A percentile compares a stretch with the other conserved stretches of the same genome.
These are phyloP conservation scores for Caryopteris hybrid DNA, from an alignment of 305 asterid species.

Conservation along the genomic window DNA sequence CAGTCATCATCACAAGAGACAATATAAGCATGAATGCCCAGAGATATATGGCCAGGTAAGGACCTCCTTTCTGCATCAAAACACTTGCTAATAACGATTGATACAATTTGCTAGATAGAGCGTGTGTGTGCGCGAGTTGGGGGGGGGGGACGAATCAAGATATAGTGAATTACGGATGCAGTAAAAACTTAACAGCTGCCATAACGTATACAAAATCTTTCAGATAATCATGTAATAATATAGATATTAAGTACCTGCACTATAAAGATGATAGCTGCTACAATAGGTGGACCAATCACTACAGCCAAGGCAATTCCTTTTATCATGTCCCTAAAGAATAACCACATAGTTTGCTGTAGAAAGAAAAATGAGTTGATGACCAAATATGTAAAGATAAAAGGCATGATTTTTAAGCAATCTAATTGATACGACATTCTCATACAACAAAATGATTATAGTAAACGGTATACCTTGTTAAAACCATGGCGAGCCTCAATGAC, in stretches of 20 bases:
- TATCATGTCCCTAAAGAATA: conserved; percentile 87
- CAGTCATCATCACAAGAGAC: conserved; percentile 91
- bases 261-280: conserved; percentile 85
- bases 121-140: conserved; percentile 1
- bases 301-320: conserved; percentile 62
- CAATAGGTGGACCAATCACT: conserved; percentile 95
- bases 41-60: conserved; percentile 90
- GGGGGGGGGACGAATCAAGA: conserved; percentile 1
- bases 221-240: conserved; percentile 8
- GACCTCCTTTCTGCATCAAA: conserved; percentile 96
- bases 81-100: conserved; percentile 3
- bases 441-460: conserved; percentile 4
- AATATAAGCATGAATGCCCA: conserved; percentile 90
- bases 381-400: not conserved
- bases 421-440: conserved; percentile 6
- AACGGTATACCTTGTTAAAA: conserved; percentile 70
- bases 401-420: not conserved
- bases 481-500: conserved; percentile 97
- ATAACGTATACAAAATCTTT: not conserved
- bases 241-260: conserved; percentile 59
- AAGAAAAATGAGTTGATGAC: conserved; percentile 16
- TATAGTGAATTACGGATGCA: conserved; percentile 3
- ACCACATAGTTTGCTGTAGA: conserved; percentile 87
- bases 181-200: conserved; percentile 2
- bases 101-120: conserved; percentile 12